phyloP scores from a whole-genome alignment of 208 protist species.

The Acanthamoeba castellanii region DNA sequence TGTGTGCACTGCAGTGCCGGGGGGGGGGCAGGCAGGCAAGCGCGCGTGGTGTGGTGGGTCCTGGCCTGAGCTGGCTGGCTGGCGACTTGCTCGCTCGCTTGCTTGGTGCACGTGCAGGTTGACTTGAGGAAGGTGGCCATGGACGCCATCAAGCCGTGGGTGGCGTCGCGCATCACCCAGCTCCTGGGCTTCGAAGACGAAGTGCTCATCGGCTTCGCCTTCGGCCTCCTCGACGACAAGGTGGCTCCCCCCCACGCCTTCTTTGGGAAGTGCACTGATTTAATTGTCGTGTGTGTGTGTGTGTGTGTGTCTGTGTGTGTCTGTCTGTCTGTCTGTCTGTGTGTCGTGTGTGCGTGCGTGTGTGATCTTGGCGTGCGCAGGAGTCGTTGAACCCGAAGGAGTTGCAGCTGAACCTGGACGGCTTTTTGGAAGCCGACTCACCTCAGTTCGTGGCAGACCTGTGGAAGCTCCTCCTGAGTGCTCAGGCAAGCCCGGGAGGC shows the following conservation, averaged over 20 bases:
- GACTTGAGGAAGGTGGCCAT: slow-evolving; percentile 80
- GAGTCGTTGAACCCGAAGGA: slow-evolving; percentile 4
- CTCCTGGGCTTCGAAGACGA: slow-evolving; percentile 82
- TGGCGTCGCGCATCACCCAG: slow-evolving; percentile 65
- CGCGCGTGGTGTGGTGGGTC: no score
- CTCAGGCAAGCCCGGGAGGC: slow-evolving; percentile 61
- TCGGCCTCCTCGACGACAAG: slow-evolving; percentile 35
- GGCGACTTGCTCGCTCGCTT: no score
- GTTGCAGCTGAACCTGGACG: slow-evolving; percentile 24
- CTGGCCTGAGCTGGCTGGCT: no score
- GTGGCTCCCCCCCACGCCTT: no score
- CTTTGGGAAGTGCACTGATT: no score
- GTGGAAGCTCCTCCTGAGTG: slow-evolving; percentile 78
- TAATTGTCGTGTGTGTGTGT: no score
- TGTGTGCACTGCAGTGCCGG: no score
- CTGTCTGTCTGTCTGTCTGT: background rate
- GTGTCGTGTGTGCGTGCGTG: no score
- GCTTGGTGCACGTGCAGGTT: slow-evolving; percentile 70
- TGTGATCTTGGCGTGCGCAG: background rate
- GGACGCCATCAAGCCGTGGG: slow-evolving; percentile 81
- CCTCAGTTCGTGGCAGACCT: background rate
- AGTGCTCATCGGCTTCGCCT: slow-evolving; percentile 62
- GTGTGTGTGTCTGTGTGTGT: background rate
- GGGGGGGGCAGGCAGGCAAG: no score
- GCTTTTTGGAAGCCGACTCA: slow-evolving; percentile 2